These are phyloP conservation scores for Alnus rubra DNA, from an alignment of 306 rosid species.

Conservation along the genomic window DNA sequence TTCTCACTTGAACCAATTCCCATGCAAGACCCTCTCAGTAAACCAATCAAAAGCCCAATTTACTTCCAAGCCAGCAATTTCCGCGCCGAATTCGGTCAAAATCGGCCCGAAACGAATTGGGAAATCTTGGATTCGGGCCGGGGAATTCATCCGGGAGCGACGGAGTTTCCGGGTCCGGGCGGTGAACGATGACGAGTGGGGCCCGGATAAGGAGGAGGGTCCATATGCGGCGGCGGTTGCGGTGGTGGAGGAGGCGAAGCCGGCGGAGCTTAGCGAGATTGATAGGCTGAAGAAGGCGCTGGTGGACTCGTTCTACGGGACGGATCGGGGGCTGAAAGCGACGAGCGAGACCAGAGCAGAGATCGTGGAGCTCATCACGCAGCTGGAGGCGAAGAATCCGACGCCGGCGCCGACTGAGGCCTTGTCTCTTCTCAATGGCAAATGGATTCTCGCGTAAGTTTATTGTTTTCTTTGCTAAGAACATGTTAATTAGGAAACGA, in stretches of 20 bases:
- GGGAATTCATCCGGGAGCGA: constrained; percentile 10
- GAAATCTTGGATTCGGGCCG: constrained; percentile 24
- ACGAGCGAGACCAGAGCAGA: constrained; percentile 84
- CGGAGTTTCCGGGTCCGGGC: constrained; percentile 39
- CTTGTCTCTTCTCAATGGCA: constrained; percentile 78
- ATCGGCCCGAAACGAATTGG: constrained; percentile 21
- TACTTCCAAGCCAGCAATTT: constrained; percentile 34
- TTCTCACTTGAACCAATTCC: constrained; percentile 48
- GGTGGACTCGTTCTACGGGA: constrained; percentile 74
- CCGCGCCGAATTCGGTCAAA: constrained; percentile 36
- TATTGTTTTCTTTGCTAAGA: background rate
- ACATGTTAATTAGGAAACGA: background rate
- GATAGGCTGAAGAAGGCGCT: constrained; percentile 64
- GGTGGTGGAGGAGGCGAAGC: constrained; percentile 33
- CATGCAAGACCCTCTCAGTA: constrained; percentile 40
- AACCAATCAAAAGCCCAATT: constrained; percentile 29
- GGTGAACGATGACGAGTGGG: constrained; percentile 51
- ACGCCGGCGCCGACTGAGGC: constrained; percentile 90
- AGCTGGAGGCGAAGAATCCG: constrained; percentile 81
- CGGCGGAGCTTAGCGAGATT: constrained; percentile 42
- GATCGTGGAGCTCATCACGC: constrained; percentile 82
- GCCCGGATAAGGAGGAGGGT: constrained; percentile 38
- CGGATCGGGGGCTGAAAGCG: constrained; percentile 75
- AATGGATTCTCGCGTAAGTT: constrained; percentile 90
- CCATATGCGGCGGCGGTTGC: constrained; percentile 22